Percentiles rank a stretch among this genome's conserved stretches.
These are phyloP conservation scores for Ceratobasidium sp. DNA, from an alignment of 1,284 basidiomycete genomes.

Conservation along the genomic window DNA sequence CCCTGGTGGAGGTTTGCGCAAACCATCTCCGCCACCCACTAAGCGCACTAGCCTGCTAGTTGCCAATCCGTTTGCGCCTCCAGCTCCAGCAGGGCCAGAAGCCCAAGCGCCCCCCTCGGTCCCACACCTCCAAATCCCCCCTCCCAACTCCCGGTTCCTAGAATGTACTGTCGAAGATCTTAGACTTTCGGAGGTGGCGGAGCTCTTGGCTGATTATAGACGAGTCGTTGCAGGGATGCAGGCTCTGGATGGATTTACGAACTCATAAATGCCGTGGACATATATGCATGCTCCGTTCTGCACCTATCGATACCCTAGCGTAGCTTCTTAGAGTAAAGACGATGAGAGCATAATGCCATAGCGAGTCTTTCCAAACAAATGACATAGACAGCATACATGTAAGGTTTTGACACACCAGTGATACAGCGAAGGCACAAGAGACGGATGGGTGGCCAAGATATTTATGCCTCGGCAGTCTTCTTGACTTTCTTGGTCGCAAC, in stretches of 20 bases:
- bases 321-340: neutral
- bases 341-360: conserved; percentile 41
- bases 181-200: conserved; percentile 72
- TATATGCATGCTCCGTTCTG: neutral
- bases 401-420: conserved; percentile 42
- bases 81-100: conserved; percentile 46
- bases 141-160: conserved; percentile 70
- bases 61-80: conserved; percentile 52
- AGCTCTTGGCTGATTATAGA: conserved; percentile 77
- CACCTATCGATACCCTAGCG: conserved; percentile 4
- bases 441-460: neutral
- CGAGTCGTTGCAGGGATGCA: conserved; percentile 60
- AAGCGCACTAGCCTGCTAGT: conserved; percentile 59
- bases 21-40: conserved; percentile 58
- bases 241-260: conserved; percentile 54
- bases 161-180: conserved; percentile 75
- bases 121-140: conserved; percentile 51
- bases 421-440: conserved; percentile 27
- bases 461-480: conserved; percentile 44
- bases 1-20: conserved; percentile 43
- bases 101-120: conserved; percentile 42
- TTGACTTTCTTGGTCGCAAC: conserved; percentile 58
- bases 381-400: conserved; percentile 42
- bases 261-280: neutral
- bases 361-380: conserved; percentile 37